phyloP scores from a whole-genome alignment of 305 asterid genomes.

The Plantago coronopus region DNA sequence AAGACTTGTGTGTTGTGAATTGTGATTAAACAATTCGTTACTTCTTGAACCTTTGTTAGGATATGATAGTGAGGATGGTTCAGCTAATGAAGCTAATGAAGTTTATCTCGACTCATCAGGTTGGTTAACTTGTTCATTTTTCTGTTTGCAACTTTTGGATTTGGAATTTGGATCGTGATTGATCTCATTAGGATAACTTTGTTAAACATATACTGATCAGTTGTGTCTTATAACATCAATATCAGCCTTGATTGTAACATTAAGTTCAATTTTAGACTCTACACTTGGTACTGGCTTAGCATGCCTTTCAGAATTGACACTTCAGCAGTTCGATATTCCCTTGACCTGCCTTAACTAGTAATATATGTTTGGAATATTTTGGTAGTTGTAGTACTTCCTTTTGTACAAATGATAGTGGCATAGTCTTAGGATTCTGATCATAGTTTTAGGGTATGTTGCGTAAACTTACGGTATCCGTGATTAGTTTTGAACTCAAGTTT shows the following conservation, averaged over 20 bases:
- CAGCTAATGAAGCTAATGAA: slow-evolving; percentile 67
- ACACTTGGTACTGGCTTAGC: background rate
- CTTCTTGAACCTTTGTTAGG: slow-evolving; percentile 41
- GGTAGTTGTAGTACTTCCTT: background rate
- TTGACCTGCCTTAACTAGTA: background rate
- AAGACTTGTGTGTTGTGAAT: background rate
- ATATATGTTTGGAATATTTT: too few relatives aligned
- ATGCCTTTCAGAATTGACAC: too few relatives aligned
- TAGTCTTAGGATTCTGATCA: background rate
- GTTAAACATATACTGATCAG: slow-evolving; percentile 5
- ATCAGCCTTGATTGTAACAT: background rate
- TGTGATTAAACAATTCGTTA: slow-evolving; percentile 3
- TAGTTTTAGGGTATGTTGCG: background rate
- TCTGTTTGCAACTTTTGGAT: background rate
- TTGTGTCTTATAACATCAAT: background rate
- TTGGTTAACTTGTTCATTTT: slow-evolving; percentile 20
- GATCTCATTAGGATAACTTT: background rate
- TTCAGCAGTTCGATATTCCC: background rate
- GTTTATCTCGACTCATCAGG: slow-evolving; percentile 83
- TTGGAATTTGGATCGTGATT: background rate
- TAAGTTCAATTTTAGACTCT: background rate
- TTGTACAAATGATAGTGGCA: background rate
- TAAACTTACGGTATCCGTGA: background rate
- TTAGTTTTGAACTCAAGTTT: too few relatives aligned
- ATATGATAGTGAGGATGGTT: slow-evolving; percentile 84